Percentiles rank a stretch among this genome's conserved stretches.
Conservation (phyloP, 73 alveolate genomes). For the Paramecium octaurelia region DNA sequence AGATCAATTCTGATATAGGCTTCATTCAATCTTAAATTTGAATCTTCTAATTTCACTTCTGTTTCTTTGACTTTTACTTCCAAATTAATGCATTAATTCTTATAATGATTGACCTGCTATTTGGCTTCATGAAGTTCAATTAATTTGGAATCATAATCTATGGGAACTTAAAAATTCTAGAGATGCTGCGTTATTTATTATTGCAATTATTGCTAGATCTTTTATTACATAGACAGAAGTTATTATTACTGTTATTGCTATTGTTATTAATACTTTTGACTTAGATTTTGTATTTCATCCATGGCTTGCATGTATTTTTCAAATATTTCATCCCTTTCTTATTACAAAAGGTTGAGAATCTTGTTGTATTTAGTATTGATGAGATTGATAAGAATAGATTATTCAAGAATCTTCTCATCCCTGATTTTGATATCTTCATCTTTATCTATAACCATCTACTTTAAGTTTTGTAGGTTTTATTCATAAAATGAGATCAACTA, state of each 20-base stretch:
- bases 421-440: conserved; percentile 12
- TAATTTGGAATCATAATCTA: background rate
- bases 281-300: background rate
- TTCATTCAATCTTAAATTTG: conserved; percentile 8
- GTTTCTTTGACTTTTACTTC: conserved; percentile 10
- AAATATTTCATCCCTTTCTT: background rate
- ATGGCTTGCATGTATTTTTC: background rate
- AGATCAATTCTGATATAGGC: background rate
- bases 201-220: background rate
- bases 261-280: background rate
- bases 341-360: background rate
- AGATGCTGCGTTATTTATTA: background rate
- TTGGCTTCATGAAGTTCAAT: conserved; percentile 3
- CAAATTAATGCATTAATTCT: background rate
- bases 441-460: background rate
- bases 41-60: conserved; percentile 17
- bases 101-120: background rate
- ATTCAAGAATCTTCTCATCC: background rate
- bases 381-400: background rate
- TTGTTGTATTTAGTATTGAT: background rate
- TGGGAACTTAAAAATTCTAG: background rate
- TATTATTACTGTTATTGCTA: background rate
- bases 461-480: background rate
- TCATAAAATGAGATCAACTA: background rate
- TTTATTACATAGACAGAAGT: background rate